Base-by-base conservation (phyloP, 2,329 filamentous ascomycete species). In the Calonectria honghensis region DNA sequence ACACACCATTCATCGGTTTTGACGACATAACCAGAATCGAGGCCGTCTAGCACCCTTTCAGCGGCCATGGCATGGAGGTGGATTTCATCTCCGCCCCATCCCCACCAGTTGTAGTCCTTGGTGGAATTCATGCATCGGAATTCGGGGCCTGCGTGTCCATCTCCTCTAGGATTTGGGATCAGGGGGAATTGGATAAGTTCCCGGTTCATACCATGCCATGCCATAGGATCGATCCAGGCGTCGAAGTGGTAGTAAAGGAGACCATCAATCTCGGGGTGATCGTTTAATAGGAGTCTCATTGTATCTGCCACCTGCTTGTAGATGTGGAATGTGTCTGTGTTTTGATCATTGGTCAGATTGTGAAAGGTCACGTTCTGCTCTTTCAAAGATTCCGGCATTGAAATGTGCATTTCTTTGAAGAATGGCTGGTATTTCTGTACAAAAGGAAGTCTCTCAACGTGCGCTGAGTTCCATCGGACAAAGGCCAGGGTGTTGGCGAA, bases 331-430 rank as follows among this genome's bases (percentile, higher is more conserved):
- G 57, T 63, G 11, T 63, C 57, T 18, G 35, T 63, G 10, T 24
- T 27, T 41, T 63, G 57, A 41, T 63, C 57, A 20, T 63, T 35
- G 5, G 57, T 63, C n/a, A 63, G 57, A 29, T 63, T 63, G 57
- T 63, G 57, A 20, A 29, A 63, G 13, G 41, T 24, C 24, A 35
- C n/a, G 9, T 16, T 7, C 13, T 24, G 4, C 35, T 27, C 57
- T 29, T 41, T 41, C 35, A 63, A 24, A 0, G 16, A 18, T 24
- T 63, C 57, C 4, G 57, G 57, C 57, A 63, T 63, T 9, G 57
- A 63, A 11, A 63, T 41, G 35, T 63, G 57, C 32, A 63, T 6
- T 24, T 63, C 37, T 5, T 63, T 24, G 24, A 63, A 63, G 35
- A 63, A 63, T 9, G 57, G 57, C 13, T 63, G 41, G 57, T 63